Percentiles rank a stretch among this genome's conserved stretches.
Evolutionary conservation across 495 filamentous ascomycete species (phyloP).

Genomic region (Aspergillus ostianus): DNA sequence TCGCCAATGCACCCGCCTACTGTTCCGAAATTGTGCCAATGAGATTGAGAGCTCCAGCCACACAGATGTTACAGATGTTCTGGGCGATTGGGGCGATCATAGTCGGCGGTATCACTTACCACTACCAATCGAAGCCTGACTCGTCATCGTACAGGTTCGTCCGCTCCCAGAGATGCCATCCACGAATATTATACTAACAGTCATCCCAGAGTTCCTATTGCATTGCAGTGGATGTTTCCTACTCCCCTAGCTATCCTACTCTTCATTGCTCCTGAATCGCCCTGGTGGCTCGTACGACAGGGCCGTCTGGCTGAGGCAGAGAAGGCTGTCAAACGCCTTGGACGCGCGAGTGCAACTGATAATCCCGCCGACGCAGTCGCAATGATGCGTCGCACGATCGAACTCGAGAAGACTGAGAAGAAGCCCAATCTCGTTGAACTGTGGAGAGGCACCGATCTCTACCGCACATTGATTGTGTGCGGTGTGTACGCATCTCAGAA

Average conservation of each 20-base stretch:
- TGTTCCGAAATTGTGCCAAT: slow-evolving; percentile 69
- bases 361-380: slow-evolving; percentile 62
- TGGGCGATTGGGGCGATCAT: slow-evolving; percentile 72
- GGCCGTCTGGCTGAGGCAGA: slow-evolving; percentile 63
- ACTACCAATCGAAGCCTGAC: slow-evolving; percentile 44
- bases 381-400: slow-evolving; percentile 73
- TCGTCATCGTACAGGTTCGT: slow-evolving; percentile 44
- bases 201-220: slow-evolving; percentile 61
- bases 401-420: slow-evolving; percentile 56
- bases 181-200: slow-evolving; percentile 39
- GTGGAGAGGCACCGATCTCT: slow-evolving; percentile 64
- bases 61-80: slow-evolving; percentile 70
- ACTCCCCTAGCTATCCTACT: slow-evolving; percentile 64
- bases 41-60: slow-evolving; percentile 60
- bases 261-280: slow-evolving; percentile 63
- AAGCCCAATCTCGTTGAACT: slow-evolving; percentile 61
- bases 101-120: slow-evolving; percentile 62
- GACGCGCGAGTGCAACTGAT: slow-evolving; percentile 48
- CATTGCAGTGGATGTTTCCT: slow-evolving; percentile 77
- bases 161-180: slow-evolving; percentile 25
- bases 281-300: slow-evolving; percentile 55
- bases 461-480: slow-evolving; percentile 66
- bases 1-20: slow-evolving; percentile 69
- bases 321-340: slow-evolving; percentile 60
- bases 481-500: slow-evolving; percentile 50